Evolutionary conservation across 257 asterid species (phyloP).

Genomic region (Jasminum sambac): DNA sequence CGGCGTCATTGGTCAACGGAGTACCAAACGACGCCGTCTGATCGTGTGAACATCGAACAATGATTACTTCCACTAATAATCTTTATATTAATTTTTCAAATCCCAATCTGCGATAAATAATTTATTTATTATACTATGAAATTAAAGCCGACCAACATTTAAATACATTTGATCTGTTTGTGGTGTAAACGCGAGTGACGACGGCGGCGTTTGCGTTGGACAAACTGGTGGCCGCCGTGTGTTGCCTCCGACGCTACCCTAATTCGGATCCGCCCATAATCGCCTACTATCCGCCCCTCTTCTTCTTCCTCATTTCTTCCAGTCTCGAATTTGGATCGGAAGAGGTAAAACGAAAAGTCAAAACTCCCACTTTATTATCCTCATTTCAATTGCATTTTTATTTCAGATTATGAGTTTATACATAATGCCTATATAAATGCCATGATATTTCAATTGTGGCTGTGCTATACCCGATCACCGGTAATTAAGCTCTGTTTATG

Average conservation of each 20-base stretch:
- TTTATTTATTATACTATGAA: no score
- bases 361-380: not conserved
- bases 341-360: slow-evolving; percentile 20
- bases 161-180: slow-evolving; percentile 2
- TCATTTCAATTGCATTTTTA: slow-evolving; percentile 16
- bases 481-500: not conserved
- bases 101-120: not conserved
- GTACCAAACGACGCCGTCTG: no score
- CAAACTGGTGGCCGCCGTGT: slow-evolving; percentile 34
- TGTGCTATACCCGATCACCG: slow-evolving; percentile 8
- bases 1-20: no score
- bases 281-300: not conserved
- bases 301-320: slow-evolving; percentile 6
- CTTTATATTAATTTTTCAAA: no score
- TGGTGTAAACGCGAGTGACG: slow-evolving; percentile 32
- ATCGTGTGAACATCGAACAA: no score
- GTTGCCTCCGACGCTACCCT: not conserved
- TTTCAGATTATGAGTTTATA: not conserved
- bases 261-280: not conserved
- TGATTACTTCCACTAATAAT: no score
- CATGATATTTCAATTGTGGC: not conserved
- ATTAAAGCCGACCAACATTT: not conserved
- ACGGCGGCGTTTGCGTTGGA: slow-evolving; percentile 30
- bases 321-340: slow-evolving; percentile 22
- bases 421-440: not conserved